These are phyloP conservation scores for Cyclocybe cylindracea DNA, from an alignment of 768 basidiomycete species.

Conservation along the genomic window DNA sequence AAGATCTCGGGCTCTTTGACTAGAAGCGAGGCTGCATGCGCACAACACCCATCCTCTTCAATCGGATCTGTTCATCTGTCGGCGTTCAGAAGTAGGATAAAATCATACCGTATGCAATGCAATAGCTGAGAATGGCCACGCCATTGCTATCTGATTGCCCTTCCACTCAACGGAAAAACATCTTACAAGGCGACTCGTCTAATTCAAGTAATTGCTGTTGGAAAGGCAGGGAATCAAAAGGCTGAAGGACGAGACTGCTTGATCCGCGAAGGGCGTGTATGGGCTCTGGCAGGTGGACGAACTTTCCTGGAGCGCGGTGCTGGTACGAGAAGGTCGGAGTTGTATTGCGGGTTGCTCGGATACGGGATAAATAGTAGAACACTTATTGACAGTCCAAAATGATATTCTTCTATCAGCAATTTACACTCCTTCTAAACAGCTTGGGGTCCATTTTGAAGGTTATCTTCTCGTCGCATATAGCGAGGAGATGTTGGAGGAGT, in stretches of 20 bases:
- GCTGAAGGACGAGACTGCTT: too few relatives aligned
- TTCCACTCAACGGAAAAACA: too few relatives aligned
- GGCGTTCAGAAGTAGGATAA: conserved; percentile 6
- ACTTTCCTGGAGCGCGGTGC: too few relatives aligned
- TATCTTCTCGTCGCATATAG: not conserved
- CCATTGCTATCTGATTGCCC: not conserved
- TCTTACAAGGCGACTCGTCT: too few relatives aligned
- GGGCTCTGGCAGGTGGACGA: too few relatives aligned
- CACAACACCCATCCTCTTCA: conserved; percentile 8
- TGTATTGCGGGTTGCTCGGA: conserved; percentile 4
- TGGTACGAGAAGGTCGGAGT: not conserved
- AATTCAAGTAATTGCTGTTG: too few relatives aligned
- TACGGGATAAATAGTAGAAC: not conserved
- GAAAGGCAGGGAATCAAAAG: too few relatives aligned
- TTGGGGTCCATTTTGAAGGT: too few relatives aligned
- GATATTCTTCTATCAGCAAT: not conserved
- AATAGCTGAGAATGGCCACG: conserved; percentile 6
- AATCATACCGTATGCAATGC: not conserved
- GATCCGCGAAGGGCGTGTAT: too few relatives aligned
- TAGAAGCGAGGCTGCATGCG: not conserved
- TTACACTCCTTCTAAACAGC: too few relatives aligned
- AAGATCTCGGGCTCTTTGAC: conserved; percentile 15
- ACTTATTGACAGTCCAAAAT: not conserved
- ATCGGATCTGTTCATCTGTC: conserved; percentile 15
- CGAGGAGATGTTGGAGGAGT: conserved; percentile 14